Percentiles rank a stretch among this genome's conserved stretches.
These are phyloP conservation scores for Verticillium dahliae DNA, from an alignment of 2,329 filamentous ascomycete species.

Conservation along the genomic window DNA sequence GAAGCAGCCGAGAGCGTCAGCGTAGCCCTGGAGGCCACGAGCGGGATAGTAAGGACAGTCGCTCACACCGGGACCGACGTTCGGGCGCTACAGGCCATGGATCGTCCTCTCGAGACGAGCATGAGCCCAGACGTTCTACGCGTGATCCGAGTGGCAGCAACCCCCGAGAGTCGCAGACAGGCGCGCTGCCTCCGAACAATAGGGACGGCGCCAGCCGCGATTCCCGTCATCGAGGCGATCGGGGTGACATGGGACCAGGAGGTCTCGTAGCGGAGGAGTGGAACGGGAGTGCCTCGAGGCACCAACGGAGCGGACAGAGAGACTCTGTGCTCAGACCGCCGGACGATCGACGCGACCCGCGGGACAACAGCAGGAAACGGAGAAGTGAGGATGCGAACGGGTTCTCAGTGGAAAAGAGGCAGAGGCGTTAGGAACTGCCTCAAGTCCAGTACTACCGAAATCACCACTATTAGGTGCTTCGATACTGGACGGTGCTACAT, in stretches of 20 bases:
- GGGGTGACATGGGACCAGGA: constrained; percentile 16
- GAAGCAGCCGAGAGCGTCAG: constrained; percentile 37
- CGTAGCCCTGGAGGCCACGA: constrained; percentile 37
- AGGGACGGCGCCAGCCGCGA: constrained; percentile 8
- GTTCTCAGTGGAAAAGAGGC: constrained; percentile 42
- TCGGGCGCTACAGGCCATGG: constrained; percentile 15
- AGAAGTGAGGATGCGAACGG: constrained; percentile 42
- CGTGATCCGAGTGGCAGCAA: constrained; percentile 8
- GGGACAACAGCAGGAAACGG: constrained; percentile 33
- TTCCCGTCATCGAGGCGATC: constrained; percentile 19
- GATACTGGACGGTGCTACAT: neutral
- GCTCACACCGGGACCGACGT: constrained; percentile 35
- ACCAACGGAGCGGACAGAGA: constrained; percentile 20
- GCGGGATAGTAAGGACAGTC: constrained; percentile 35
- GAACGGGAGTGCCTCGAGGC: constrained; percentile 8
- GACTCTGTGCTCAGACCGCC: constrained; percentile 19
- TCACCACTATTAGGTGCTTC: neutral
- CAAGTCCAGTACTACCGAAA: neutral
- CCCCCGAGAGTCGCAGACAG: constrained; percentile 18
- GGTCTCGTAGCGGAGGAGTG: constrained; percentile 15
- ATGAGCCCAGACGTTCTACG: constrained; percentile 13
- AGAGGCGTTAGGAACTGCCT: constrained; percentile 34
- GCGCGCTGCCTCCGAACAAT: constrained; percentile 9
- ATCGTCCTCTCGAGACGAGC: constrained; percentile 11
- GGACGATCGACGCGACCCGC: constrained; percentile 25